Conservation (phyloP, 2,329 filamentous ascomycete genomes). For the Apiospora pterosperma region DNA sequence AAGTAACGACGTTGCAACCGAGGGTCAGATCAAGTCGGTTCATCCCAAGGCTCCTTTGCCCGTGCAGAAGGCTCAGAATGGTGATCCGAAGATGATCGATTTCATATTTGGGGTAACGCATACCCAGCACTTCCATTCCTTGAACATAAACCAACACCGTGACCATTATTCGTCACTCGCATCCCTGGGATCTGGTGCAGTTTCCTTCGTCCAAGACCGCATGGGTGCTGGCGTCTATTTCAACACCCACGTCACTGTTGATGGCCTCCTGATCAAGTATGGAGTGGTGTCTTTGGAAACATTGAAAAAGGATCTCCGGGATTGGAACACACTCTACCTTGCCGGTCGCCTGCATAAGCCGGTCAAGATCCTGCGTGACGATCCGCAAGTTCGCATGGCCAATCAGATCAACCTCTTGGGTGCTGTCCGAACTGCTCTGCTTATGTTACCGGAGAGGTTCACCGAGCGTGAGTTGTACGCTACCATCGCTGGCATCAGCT, state of each 20-base stretch:
- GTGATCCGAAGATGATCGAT: constrained; percentile 93
- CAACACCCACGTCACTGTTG: constrained; percentile 91
- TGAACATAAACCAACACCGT: constrained; percentile 85
- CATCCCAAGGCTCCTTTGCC: constrained; percentile 81
- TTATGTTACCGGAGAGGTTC: constrained; percentile 80
- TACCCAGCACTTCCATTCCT: constrained; percentile 92
- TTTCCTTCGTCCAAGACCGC: constrained; percentile 80
- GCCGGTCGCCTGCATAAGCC: constrained; percentile 95
- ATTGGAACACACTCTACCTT: constrained; percentile 95
- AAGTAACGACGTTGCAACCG: constrained; percentile 49
- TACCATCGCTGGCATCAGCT: constrained; percentile 88
- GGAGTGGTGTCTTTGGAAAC: constrained; percentile 94
- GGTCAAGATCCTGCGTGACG: constrained; percentile 90
- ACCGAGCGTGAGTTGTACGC: constrained; percentile 85
- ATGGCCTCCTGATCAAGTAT: constrained; percentile 96
- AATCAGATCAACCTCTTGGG: constrained; percentile 96
- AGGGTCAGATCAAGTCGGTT: constrained; percentile 57
- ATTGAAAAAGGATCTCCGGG: constrained; percentile 77
- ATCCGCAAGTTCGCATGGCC: constrained; percentile 85
- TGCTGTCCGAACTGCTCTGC: constrained; percentile 82
- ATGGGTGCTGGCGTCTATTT: constrained; percentile 96
- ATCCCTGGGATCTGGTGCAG: constrained; percentile 77
- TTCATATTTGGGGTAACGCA: constrained; percentile 96
- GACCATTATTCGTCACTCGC: constrained; percentile 89
- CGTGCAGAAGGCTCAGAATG: constrained; percentile 80